Conservation (phyloP, 257 asterid genomes). For the Penstemon barbatus region DNA sequence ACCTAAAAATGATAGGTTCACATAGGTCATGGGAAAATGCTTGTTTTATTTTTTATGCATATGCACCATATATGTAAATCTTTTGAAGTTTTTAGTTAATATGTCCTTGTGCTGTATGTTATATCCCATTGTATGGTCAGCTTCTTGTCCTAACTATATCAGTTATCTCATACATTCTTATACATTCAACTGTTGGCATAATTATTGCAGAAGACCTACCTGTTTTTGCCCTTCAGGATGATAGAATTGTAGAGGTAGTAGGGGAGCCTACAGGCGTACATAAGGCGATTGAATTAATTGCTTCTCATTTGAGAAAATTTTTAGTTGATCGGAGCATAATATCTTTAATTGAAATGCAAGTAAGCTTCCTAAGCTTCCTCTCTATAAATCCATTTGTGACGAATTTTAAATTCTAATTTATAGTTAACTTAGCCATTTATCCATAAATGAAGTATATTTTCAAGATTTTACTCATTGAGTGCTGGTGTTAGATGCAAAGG, state of each 20-base stretch:
- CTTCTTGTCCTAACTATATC: constrained; percentile 19
- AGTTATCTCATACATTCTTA: constrained; percentile 22
- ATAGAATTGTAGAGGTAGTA: constrained; percentile 82
- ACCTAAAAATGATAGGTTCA: constrained; percentile 9
- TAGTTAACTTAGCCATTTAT: too few species aligned
- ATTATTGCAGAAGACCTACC: constrained; percentile 78
- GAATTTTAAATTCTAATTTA: too few species aligned
- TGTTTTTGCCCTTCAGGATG: constrained; percentile 80
- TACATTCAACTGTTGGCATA: constrained; percentile 20
- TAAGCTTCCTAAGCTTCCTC: constrained; percentile 58
- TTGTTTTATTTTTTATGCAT: constrained; percentile 1
- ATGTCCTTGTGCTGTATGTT: background rate
- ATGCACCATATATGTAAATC: constrained; percentile 1
- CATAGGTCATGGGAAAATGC: background rate
- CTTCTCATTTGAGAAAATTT: constrained; percentile 79
- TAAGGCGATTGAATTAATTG: constrained; percentile 81
- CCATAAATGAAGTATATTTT: background rate
- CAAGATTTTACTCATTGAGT: background rate
- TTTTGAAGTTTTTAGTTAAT: constrained; percentile 12
- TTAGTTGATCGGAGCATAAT: constrained; percentile 85
- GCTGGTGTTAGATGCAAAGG: constrained; percentile 58
- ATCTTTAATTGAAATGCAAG: constrained; percentile 72
- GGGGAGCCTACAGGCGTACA: constrained; percentile 80
- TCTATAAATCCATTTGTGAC: background rate
- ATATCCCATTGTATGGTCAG: background rate